Evolutionary conservation across 768 basidiomycete species (phyloP), one percentile per base, ranked within the genome.

Genomic region (Rhodotorula babjevae): DNA sequence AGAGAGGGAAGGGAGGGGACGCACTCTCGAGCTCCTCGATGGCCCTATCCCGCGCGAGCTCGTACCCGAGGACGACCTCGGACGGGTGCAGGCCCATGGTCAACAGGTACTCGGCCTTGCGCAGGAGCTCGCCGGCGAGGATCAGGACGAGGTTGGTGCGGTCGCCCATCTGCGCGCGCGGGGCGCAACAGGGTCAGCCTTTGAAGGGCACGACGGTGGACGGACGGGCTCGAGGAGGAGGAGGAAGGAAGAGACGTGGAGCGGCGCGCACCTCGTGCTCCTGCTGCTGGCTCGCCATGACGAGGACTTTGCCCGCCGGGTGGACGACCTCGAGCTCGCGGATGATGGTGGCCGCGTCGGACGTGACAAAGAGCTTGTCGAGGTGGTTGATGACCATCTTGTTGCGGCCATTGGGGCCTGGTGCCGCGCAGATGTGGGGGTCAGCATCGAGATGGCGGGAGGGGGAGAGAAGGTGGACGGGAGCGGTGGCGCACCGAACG

Each of bases 371-470:
- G 52, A 97, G 85, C 81, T 88, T 86, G 66, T 93, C 93, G 49
- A 99, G 85, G 82, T 98, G 95, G 82, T 99, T 99, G 83, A 99
- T 95, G 81, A 99, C 83, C 66, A 99, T 87, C 82, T 99, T 99
- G 82, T 97, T 99, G 64, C 95, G 87, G 61, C 95, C 95, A 92
- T 77, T 73, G n/a, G 79, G 77, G 18, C 77, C 75, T 61, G n/a
- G 56, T 18, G 29, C 18, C 6, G 15, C 18, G 44, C n/a, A n/a
- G n/a, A n/a, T n/a, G n/a, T n/a, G 2, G 8, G 27, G 10, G 31
- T 61, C 29, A 66, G 50, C 40, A 16, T 10, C 29, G 12, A 12
- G 49, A 27, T n/a, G 42, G 15, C 9, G 29, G 12, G 59, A 16
- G 4, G n/a, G 15, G 7, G 4, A 7, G 58, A 11, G n/a, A n/a